Base-by-base conservation (phyloP, 306 rosid species). In the Urtica urens region DNA sequence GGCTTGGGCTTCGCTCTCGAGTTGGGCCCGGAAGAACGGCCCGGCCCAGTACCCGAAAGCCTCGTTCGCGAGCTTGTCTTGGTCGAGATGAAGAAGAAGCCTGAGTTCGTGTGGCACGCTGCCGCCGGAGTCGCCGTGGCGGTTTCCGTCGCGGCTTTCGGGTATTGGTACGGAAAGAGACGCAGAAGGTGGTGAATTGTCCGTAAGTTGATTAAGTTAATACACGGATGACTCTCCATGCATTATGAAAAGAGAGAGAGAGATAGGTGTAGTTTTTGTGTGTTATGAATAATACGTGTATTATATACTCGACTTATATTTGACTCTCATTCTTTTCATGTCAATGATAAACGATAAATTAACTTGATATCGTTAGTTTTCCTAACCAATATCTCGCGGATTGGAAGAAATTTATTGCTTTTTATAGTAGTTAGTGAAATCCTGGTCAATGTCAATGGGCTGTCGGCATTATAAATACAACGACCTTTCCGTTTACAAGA, bases 51-150 rank as follows among this genome's bases (percentile, higher is more conserved):
- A 1, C n/a, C n/a, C 15, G 37, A 31, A 31, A 13, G 13, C 13
- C 76, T 79, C 34, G 64, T 51, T 37, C 24, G 28, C 29, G 71
- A 49, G 68, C 45, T 82, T n/a, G 67, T 73, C 60, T 14, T 79
- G 72, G 83, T n/a, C n/a, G n/a, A n/a, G n/a, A n/a, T n/a, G n/a
- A n/a, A n/a, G n/a, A n/a, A 79, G 35, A 90, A 48, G 67, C 92
- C 94, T 3, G 18, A 79, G n/a, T 60, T 77, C 60, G 72, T 69
- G 58, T 85, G 84, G 73, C 95, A 90, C 57, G 96, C 99, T 26
- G 58, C 94, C 0, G 96, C 83, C 0, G 95, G 96, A 15, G 94
- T 90, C 38, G 35, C 79, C 66, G 20, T 85, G 60, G 96, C 99
- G 13, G 85, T 83, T 45, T 79, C 99, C 5, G 49, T 90, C 57